phyloP scores from a whole-genome alignment of 805 yeast genomes.

The Lipomyces mesembrius region DNA sequence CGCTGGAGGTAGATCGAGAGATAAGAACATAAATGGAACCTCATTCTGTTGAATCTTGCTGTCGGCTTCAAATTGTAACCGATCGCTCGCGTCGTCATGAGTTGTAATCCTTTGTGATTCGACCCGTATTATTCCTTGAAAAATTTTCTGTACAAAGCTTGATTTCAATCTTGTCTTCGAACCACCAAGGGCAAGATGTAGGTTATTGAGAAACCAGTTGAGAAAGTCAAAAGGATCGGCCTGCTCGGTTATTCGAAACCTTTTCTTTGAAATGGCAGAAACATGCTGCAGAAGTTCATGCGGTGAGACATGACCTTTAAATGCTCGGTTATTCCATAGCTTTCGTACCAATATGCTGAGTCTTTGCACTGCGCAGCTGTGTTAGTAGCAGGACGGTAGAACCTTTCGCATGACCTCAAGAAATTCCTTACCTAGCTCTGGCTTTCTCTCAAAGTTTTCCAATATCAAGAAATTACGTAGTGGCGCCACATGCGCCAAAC shows the following conservation, averaged over 20 bases:
- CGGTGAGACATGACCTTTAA: slow-evolving; percentile 67
- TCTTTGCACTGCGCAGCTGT: slow-evolving; percentile 42
- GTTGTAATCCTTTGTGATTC: slow-evolving; percentile 42
- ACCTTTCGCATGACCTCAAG: not conserved
- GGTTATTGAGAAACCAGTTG: slow-evolving; percentile 61
- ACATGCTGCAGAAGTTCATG: slow-evolving; percentile 64
- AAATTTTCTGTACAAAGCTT: slow-evolving; percentile 46
- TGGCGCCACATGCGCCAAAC: slow-evolving; percentile 57
- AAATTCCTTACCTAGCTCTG: slow-evolving; percentile 44
- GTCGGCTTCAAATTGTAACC: slow-evolving; percentile 39
- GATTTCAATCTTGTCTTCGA: slow-evolving; percentile 39
- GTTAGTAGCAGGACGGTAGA: not conserved
- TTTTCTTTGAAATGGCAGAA: slow-evolving; percentile 51
- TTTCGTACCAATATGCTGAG: slow-evolving; percentile 58
- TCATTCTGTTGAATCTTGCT: slow-evolving; percentile 33
- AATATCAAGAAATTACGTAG: slow-evolving; percentile 56
- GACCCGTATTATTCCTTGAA: slow-evolving; percentile 60
- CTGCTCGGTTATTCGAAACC: slow-evolving; percentile 49
- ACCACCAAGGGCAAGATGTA: slow-evolving; percentile 48
- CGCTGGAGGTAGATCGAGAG: slow-evolving; percentile 63
- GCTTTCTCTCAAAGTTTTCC: slow-evolving; percentile 26
- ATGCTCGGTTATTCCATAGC: slow-evolving; percentile 66
- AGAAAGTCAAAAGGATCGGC: slow-evolving; percentile 62
- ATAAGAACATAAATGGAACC: slow-evolving; percentile 56
- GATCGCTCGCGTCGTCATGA: slow-evolving; percentile 37